Evolutionary conservation across 805 yeast genomes (phyloP).

Genomic region (Yarrowia divulgata): DNA sequence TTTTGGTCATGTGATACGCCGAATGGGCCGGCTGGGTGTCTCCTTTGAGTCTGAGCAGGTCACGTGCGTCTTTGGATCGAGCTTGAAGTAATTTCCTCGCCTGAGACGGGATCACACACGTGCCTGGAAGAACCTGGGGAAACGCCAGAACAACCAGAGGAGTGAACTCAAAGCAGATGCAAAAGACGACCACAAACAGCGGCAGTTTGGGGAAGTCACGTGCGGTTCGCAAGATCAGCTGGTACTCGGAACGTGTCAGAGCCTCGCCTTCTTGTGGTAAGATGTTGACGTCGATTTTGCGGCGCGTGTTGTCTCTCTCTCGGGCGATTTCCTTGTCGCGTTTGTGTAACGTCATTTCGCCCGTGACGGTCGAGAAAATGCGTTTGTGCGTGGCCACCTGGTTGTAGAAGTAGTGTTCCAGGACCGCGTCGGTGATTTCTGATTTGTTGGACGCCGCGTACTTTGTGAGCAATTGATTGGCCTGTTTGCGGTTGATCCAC

Average conservation of each 20-base stretch:
- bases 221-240: constrained; percentile 59
- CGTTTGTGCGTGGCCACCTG: constrained; percentile 39
- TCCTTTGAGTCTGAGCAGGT: constrained; percentile 5
- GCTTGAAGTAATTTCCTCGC: constrained; percentile 27
- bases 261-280: constrained; percentile 45
- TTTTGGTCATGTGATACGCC: constrained; percentile 41
- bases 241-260: constrained; percentile 57
- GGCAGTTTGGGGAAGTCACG: constrained; percentile 63
- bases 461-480: constrained; percentile 41
- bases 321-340: constrained; percentile 48
- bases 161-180: constrained; percentile 64
- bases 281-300: constrained; percentile 6
- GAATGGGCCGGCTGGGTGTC: constrained; percentile 40
- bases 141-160: constrained; percentile 59
- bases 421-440: constrained; percentile 46
- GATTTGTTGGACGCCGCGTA: constrained; percentile 42
- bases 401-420: constrained; percentile 42
- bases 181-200: constrained; percentile 61
- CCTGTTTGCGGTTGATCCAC: constrained; percentile 53
- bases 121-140: constrained; percentile 67
- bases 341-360: constrained; percentile 39
- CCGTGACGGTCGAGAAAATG: constrained; percentile 39
- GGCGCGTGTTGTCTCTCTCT: constrained; percentile 42
- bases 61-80: constrained; percentile 4
- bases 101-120: constrained; percentile 63